phyloP scores from a whole-genome alignment of 768 basidiomycete genomes.

The Russula olivacea region DNA sequence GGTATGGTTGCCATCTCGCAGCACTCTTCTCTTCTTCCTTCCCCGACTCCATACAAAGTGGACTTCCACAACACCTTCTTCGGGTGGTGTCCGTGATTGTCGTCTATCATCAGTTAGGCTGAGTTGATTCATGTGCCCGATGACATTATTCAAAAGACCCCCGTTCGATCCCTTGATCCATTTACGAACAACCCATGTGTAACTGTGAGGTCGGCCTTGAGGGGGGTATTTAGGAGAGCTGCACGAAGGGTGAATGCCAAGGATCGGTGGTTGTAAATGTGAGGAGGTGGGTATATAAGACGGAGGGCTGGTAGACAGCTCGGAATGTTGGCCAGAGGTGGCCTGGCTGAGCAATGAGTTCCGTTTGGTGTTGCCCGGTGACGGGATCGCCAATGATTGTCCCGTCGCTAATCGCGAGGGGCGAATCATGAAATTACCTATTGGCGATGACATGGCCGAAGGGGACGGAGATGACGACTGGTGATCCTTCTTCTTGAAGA shows the following conservation, averaged over 20 bases:
- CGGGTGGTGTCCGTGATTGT: constrained; percentile 5
- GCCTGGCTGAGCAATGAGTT: constrained; percentile 20
- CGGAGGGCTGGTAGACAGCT: background rate
- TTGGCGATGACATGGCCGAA: constrained; percentile 6
- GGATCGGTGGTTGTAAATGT: constrained; percentile 40
- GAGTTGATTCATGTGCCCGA: constrained; percentile 35
- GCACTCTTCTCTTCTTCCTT: constrained; percentile 29
- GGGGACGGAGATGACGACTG: constrained; percentile 21
- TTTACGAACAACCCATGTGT: constrained; percentile 69
- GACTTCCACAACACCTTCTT: constrained; percentile 47
- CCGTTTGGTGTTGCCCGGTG: constrained; percentile 22
- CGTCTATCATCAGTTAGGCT: constrained; percentile 26
- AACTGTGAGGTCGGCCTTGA: constrained; percentile 41
- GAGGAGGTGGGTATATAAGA: constrained; percentile 6
- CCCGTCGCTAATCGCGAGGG: constrained; percentile 7
- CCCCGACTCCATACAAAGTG: constrained; percentile 75
- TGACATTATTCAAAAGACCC: constrained; percentile 42
- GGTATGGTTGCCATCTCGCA: background rate
- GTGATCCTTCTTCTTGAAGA: constrained; percentile 57
- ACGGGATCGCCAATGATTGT: constrained; percentile 8
- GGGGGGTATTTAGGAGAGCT: constrained; percentile 42
- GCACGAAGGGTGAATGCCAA: constrained; percentile 65
- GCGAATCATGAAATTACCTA: constrained; percentile 9
- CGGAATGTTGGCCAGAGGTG: constrained; percentile 15
- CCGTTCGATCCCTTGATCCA: constrained; percentile 63